Percentiles rank a stretch among this genome's conserved stretches.
phyloP scores from a whole-genome alignment of 805 yeast genomes.

The Ascoidea asiatica region DNA sequence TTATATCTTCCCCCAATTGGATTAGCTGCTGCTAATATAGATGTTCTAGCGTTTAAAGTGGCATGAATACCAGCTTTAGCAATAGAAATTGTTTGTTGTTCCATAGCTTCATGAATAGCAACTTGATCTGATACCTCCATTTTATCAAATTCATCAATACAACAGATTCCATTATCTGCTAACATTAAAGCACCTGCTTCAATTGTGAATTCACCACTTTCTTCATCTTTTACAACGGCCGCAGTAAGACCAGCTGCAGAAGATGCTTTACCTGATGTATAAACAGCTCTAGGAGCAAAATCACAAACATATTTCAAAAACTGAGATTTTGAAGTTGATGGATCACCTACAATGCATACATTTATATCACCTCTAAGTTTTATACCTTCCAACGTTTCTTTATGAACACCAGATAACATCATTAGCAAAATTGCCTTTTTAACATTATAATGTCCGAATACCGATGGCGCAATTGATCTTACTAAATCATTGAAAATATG shows the following conservation, averaged over 20 bases:
- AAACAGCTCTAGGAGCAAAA: constrained; percentile 87
- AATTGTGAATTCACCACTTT: constrained; percentile 90
- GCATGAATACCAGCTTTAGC: constrained; percentile 99
- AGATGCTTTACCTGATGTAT: constrained; percentile 96
- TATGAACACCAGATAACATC: constrained; percentile 91
- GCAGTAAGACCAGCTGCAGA: constrained; percentile 99
- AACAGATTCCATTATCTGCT: constrained; percentile 97
- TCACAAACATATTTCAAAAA: constrained; percentile 86
- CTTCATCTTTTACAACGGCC: constrained; percentile 94
- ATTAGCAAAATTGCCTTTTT: constrained; percentile 87
- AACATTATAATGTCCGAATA: constrained; percentile 88
- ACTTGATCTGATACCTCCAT: constrained; percentile 95
- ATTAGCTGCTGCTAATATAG: constrained; percentile 97
- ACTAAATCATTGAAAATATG: constrained; percentile 77
- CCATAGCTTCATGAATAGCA: constrained; percentile 99
- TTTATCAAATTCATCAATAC: constrained; percentile 96
- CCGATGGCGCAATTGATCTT: constrained; percentile 87
- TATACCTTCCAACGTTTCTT: constrained; percentile 85
- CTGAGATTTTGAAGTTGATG: constrained; percentile 94
- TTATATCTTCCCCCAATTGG: constrained; percentile 97
- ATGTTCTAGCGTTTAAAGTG: constrained; percentile 90
- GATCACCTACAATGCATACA: constrained; percentile 94
- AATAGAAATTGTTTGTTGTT: constrained; percentile 95
- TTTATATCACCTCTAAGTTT: constrained; percentile 93
- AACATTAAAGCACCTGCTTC: constrained; percentile 98